Conservation (phyloP, 179 eudicot genomes). For the Carnegiea gigantea region DNA sequence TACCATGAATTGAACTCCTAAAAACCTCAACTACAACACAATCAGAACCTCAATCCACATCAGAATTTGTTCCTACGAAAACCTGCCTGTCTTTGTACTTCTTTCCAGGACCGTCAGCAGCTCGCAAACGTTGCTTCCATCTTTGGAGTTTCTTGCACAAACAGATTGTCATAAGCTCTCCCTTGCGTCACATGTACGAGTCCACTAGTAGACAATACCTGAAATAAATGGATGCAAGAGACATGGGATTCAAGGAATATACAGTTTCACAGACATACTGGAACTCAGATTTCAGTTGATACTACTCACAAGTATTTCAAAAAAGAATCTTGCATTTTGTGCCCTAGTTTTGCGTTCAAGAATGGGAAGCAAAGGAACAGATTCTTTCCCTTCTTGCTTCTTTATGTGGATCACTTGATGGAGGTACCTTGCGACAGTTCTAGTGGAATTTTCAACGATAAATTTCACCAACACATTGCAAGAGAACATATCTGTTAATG, state of each 20-base stretch:
- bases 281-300: neutral
- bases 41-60: neutral
- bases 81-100: neutral
- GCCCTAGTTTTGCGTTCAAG: conserved; percentile 53
- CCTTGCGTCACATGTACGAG: conserved; percentile 62
- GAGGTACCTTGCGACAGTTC: conserved; percentile 53
- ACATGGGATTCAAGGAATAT: neutral
- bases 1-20: neutral
- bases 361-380: conserved; percentile 45
- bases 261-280: neutral
- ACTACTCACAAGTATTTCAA: conserved; percentile 48
- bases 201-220: conserved; percentile 64
- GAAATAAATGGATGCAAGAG: conserved; percentile 14
- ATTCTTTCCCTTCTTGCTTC: conserved; percentile 37
- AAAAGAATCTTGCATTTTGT: conserved; percentile 71
- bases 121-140: conserved; percentile 30
- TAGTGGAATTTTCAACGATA: conserved; percentile 19
- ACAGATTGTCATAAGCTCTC: conserved; percentile 53
- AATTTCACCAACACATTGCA: neutral
- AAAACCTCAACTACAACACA: neutral
- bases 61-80: conserved; percentile 12
- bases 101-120: neutral
- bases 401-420: conserved; percentile 33
- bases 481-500: neutral
- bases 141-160: conserved; percentile 49